Evolutionary conservation across 345 rosid species (phyloP).

Genomic region (Eutrema yunnanense): DNA sequence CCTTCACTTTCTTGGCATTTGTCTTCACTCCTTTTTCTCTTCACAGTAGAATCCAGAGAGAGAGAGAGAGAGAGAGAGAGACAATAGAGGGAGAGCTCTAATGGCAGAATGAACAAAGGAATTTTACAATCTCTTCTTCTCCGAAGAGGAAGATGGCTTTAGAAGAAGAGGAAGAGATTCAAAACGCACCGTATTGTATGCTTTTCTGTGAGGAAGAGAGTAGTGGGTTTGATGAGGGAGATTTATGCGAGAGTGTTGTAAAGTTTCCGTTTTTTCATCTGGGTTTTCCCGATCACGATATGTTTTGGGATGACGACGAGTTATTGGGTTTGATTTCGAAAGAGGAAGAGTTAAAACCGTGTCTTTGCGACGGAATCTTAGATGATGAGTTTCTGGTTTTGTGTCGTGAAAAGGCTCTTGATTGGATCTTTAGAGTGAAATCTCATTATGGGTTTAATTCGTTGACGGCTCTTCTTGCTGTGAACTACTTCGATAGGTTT

Average conservation of each 20-base stretch:
- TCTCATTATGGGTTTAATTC: slow-evolving; percentile 64
- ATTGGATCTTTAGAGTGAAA: slow-evolving; percentile 64
- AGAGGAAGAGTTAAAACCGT: slow-evolving; percentile 45
- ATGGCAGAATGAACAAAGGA: slow-evolving; percentile 54
- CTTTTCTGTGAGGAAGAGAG: slow-evolving; percentile 69
- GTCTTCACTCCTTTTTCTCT: slow-evolving; percentile 17
- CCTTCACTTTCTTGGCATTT: slow-evolving; percentile 40
- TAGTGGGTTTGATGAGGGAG: slow-evolving; percentile 29
- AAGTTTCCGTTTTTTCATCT: slow-evolving; percentile 32
- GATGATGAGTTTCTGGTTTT: slow-evolving; percentile 25
- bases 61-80: neutral
- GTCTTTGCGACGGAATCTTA: slow-evolving; percentile 21
- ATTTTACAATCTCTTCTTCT: slow-evolving; percentile 35
- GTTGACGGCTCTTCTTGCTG: slow-evolving; percentile 70
- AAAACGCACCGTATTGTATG: slow-evolving; percentile 32
- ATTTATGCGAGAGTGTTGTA: slow-evolving; percentile 4
- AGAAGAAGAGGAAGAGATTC: slow-evolving; percentile 33
- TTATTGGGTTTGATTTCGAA: slow-evolving; percentile 44
- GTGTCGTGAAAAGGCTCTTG: slow-evolving; percentile 60
- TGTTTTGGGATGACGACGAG: slow-evolving; percentile 68
- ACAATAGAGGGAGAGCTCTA: slow-evolving; percentile 10
- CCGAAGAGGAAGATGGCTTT: slow-evolving; percentile 55
- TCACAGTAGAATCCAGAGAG: slow-evolving; percentile 8
- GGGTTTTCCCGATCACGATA: slow-evolving; percentile 40
- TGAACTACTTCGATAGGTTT: slow-evolving; percentile 88